Percentiles rank a stretch among this genome's conserved stretches.
phyloP scores from a whole-genome alignment of 352 stramenopile species.

The Phytopythium chamaehyphon region DNA sequence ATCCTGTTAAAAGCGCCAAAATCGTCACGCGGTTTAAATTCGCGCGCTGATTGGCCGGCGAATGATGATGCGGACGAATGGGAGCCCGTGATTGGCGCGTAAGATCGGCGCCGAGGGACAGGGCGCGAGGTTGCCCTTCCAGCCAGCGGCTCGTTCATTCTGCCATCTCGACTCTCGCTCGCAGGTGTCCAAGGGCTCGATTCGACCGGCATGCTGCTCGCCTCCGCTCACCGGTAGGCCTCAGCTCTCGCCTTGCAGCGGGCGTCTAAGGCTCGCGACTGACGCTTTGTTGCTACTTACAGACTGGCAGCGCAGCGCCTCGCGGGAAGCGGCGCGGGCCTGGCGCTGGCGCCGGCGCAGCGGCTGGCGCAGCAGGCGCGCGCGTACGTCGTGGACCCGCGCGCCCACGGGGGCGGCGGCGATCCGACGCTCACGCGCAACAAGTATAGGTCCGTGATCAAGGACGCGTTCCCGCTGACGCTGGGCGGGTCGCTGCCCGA shows the following conservation, averaged over 20 bases:
- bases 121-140: background rate
- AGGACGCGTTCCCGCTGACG: conserved; percentile 56
- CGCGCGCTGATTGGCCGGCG: conserved; percentile 1
- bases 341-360: background rate
- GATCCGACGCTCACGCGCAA: conserved; percentile 47
- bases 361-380: conserved; percentile 14
- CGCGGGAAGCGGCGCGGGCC: background rate
- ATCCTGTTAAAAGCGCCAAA: background rate
- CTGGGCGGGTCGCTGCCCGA: conserved; percentile 55
- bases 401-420: conserved; percentile 15
- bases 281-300: background rate
- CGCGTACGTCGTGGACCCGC: conserved; percentile 35
- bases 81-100: background rate
- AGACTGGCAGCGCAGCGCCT: background rate
- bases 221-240: background rate
- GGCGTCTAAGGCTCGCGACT: background rate
- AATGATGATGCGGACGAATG: conserved; percentile 5
- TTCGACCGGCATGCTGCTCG: background rate
- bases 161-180: background rate
- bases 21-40: background rate
- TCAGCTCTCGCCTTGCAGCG: too few relatives aligned
- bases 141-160: background rate
- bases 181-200: background rate
- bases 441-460: conserved; percentile 66
- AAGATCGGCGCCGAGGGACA: background rate